Conservation (phyloP, 768 basidiomycete species). For the Trametes cubensis region DNA sequence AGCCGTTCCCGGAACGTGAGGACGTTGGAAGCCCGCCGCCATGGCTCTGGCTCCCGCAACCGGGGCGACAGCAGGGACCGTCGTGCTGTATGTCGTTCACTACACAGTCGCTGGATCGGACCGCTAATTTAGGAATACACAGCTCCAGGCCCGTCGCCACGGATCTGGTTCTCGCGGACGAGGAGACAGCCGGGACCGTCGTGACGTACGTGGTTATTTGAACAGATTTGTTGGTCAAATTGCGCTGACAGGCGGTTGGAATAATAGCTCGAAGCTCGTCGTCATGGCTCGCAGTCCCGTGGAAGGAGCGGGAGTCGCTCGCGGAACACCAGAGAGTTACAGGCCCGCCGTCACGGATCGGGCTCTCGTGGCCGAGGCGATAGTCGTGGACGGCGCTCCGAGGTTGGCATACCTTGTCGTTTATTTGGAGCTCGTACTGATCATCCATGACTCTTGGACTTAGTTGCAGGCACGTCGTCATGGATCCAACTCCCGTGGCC, state of each 20-base stretch:
- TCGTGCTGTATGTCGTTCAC: not conserved
- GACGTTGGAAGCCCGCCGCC: slow-evolving; percentile 9
- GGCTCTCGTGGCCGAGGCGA: slow-evolving; percentile 9
- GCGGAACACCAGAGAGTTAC: not conserved
- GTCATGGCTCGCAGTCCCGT: slow-evolving; percentile 12
- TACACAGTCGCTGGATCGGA: too few relatives aligned
- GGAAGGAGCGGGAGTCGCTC: slow-evolving; percentile 1
- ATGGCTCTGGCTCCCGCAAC: slow-evolving; percentile 13
- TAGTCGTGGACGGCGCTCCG: not conserved
- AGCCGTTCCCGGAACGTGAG: not conserved
- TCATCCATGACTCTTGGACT: not conserved
- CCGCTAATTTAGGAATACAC: not conserved
- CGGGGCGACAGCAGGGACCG: not conserved
- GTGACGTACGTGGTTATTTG: not conserved
- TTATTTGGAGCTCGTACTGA: too few relatives aligned
- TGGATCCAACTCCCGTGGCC: slow-evolving; percentile 3
- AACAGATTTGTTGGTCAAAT: not conserved
- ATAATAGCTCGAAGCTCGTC: not conserved
- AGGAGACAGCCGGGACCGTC: slow-evolving; percentile 7
- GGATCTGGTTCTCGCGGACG: slow-evolving; percentile 11
- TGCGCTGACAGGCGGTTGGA: not conserved
- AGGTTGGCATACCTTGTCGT: not conserved
- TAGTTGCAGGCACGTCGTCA: slow-evolving; percentile 16
- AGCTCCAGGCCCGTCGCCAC: slow-evolving; percentile 16
- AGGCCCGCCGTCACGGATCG: slow-evolving; percentile 18